These are phyloP conservation scores for Cucumis hystrix DNA, from an alignment of 306 rosid genomes.

Conservation along the genomic window DNA sequence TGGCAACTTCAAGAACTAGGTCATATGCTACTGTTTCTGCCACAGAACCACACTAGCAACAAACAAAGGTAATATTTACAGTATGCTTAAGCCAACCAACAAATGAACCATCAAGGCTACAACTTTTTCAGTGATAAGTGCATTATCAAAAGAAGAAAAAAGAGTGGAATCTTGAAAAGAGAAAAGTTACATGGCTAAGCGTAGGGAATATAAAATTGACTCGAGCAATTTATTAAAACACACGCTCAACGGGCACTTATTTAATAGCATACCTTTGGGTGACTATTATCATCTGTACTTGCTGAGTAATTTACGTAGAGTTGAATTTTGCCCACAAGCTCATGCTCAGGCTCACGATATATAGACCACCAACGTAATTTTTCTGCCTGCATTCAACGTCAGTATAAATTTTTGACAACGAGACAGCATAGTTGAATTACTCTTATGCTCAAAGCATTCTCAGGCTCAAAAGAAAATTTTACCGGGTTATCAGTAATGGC, in stretches of 20 bases:
- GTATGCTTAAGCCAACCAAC: no score
- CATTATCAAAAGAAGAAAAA: neutral
- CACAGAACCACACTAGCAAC: slow-evolving; percentile 68
- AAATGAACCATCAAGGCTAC: no score
- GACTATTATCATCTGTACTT: slow-evolving; percentile 62
- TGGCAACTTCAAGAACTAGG: slow-evolving; percentile 76
- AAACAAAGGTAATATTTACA: neutral
- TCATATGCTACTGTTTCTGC: slow-evolving; percentile 98
- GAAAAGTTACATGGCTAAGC: neutral
- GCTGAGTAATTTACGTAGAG: slow-evolving; percentile 58
- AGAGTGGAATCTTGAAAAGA: neutral
- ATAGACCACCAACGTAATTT: slow-evolving; percentile 94
- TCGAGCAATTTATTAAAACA: neutral
- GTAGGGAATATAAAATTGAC: neutral
- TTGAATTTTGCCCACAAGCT: slow-evolving; percentile 79
- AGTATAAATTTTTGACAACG: slow-evolving; percentile 14
- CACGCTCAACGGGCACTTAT: neutral
- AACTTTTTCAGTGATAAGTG: neutral
- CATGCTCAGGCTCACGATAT: slow-evolving; percentile 71
- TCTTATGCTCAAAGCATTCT: neutral
- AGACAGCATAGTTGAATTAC: slow-evolving; percentile 1
- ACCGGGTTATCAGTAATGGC: slow-evolving; percentile 78
- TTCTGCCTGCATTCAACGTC: slow-evolving; percentile 57
- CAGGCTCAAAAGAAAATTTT: slow-evolving; percentile 16
- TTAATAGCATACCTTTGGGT: slow-evolving; percentile 53